Evolutionary conservation across 164 flowering plant species (phyloP), one percentile per base, ranked within the genome.

Genomic region (Magnolia officinalis): DNA sequence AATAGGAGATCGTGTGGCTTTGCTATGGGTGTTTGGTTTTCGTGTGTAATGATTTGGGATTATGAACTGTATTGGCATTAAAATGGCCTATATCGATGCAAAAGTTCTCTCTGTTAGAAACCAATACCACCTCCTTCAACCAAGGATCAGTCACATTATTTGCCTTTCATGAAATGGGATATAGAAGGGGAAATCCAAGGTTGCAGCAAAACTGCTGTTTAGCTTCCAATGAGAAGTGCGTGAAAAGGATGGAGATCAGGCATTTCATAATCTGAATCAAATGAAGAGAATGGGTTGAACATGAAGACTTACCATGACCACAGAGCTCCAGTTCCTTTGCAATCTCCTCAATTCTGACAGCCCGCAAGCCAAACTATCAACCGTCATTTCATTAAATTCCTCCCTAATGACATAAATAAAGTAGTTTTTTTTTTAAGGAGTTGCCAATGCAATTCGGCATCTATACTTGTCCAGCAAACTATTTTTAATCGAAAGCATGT

Each of bases 281-380:
- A 16, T 37, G 29, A 20, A 65, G 50, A 31, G 71, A 18, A 29
- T 24, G 16, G 71, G n/a, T 68, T 4, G 31, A 68, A 68, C 45
- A 13, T 31, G 18, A 45, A n/a, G 69, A 52, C 88, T 87, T 78
- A 92, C 95, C 90, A 85, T 63, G 77, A 93, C 84, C 31, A 81
- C 85, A 78, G 84, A 80, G 49, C 85, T 79, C 99, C 99, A 95
- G 18, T 78, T 67, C 69, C 82, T 83, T 49, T 80, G 87, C 70
- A 76, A 71, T 73, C 78, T 86, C 85, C 81, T 88, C 78, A 91
- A 78, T 73, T 89, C 87, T 74, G 83, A 78, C 74, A 93, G 81
- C 31, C 84, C 87, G 73, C 55, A 73, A 23, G 80, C 87, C 75
- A 88, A 80, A 68, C 19, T 80, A 73, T 78, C 89, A 76, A 67